Evolutionary conservation across 257 asterid genomes (phyloP), one percentile per base, ranked within the genome.

Genomic region (Forsythia suspensa): DNA sequence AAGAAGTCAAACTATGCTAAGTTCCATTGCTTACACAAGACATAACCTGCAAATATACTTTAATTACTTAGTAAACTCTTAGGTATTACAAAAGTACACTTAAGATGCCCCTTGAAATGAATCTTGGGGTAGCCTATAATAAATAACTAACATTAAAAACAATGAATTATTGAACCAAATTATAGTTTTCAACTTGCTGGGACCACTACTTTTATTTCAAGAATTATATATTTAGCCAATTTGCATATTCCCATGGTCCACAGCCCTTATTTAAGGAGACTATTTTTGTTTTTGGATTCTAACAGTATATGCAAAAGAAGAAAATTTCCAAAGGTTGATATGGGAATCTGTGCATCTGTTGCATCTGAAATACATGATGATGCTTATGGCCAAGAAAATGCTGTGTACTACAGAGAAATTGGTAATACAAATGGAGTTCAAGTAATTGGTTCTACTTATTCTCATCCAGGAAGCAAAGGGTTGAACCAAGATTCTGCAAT

Each of bases 401-500:
- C 86, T 41, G 94, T 84, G 0, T 80, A 85, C 65, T 82, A 79
- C 65, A 80, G 80, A 73, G 88, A 81, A 20, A 63, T 59, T 65
- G 37, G 34, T 72, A 38, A 20, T 65, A 44, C 73, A 36, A 52
- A 21, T 72, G 78, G 74, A 74, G 76, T 86, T 75, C 80, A 70
- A 8, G 70, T 24, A 34, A 39, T 87, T 83, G 97, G 91, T 41
- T 94, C 98, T 65, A 72, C 86, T 71, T 80, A 82, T 78, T 90
- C 97, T 79, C 86, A 85, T 55, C 81, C 83, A 80, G 97, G 97
- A 48, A 85, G 84, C 82, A 94, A 94, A 85, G 97, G 96, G 51
- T 4, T 83, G 18, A 94, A 92, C 34, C 98, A 94, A 88, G 97
- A 94, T 82, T 84, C 85, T 83, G 91, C 94, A 24, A 82, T 92